Evolutionary conservation across 2,329 filamentous ascomycete species (phyloP), one percentile per base, ranked within the genome.

Genomic region (Fusarium sp.): DNA sequence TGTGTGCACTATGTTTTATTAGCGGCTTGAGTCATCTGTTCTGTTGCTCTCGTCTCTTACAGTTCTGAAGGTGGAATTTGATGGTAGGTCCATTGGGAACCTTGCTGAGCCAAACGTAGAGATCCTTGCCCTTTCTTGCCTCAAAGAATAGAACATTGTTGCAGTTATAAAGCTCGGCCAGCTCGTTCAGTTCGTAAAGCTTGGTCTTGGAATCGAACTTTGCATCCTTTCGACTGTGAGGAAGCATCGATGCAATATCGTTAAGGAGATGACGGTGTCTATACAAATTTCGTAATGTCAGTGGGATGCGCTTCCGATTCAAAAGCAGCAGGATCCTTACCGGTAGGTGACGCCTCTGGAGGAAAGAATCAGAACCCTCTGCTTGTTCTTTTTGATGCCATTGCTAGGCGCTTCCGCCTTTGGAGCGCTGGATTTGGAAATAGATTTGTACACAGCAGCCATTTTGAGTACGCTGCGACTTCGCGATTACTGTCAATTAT

Each of bases 181-280:
- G 83, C 77, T 94, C 93, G 82, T 96, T 96, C 53, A 97, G 88
- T 78, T 92, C 85, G 86, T 89, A 87, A 74, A 94, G 86, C 84
- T 96, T 94, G 39, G 93, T 94, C 83, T 98, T 98, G 55, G 93
- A 96, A 80, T 99, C 96, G 72, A 98, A 93, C 82, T 99, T 99
- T 74, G 92, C 93, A 79, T 99, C 96, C 83, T 97, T 97, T 77
- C 93, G 90, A 71, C 91, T 90, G 80, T 99, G 96, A 4, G 96
- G 96, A 71, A 99, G 90, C 81, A 99, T 90, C 30, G 91, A 87
- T 61, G 93, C 89, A 49, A 99, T 86, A 77, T 99, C 96, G 77
- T 94, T 93, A 67, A 99, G 87, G 44, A 99, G 86, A 82, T 99
- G 96, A 44, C 96, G 92, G 81, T 98, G 96, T 80, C 95, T 97